Evolutionary conservation across 2,329 filamentous ascomycete genomes (phyloP).

Genomic region (Aspergillus cejpii): DNA sequence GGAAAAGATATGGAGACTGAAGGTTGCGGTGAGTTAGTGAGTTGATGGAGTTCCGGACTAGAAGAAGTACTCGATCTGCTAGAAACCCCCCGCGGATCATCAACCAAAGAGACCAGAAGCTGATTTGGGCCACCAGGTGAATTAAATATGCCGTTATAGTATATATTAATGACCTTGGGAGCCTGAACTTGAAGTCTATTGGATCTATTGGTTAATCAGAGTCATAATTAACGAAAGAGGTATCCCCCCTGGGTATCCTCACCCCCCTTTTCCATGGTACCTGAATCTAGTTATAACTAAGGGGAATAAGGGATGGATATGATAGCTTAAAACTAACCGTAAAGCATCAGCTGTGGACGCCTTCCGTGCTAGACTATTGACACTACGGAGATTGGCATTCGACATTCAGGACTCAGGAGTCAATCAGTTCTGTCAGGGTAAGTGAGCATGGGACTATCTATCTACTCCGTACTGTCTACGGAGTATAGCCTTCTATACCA

Average conservation of each 20-base stretch:
- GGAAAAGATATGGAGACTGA: slow-evolving; percentile 8
- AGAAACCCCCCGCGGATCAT: slow-evolving; percentile 18
- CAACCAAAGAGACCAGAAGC: slow-evolving; percentile 6
- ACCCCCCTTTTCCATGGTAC: neutral
- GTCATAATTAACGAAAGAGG: neutral
- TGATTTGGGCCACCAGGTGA: neutral
- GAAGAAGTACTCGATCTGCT: neutral
- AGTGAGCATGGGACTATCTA: neutral
- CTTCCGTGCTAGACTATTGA: neutral
- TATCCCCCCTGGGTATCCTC: neutral
- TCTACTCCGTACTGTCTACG: too few relatives aligned
- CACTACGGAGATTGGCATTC: neutral
- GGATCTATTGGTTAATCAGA: neutral
- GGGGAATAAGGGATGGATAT: too few relatives aligned
- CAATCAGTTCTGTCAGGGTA: neutral
- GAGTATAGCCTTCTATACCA: too few relatives aligned
- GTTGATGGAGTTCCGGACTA: neutral
- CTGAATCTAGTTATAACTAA: neutral
- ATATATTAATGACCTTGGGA: neutral
- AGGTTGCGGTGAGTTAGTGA: neutral
- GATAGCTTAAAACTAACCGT: neutral
- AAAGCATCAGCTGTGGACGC: neutral
- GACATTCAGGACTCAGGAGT: too few relatives aligned
- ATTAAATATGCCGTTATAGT: neutral
- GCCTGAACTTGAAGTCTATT: neutral